Conservation (phyloP, 345 rosid genomes). For the Draba incana region DNA sequence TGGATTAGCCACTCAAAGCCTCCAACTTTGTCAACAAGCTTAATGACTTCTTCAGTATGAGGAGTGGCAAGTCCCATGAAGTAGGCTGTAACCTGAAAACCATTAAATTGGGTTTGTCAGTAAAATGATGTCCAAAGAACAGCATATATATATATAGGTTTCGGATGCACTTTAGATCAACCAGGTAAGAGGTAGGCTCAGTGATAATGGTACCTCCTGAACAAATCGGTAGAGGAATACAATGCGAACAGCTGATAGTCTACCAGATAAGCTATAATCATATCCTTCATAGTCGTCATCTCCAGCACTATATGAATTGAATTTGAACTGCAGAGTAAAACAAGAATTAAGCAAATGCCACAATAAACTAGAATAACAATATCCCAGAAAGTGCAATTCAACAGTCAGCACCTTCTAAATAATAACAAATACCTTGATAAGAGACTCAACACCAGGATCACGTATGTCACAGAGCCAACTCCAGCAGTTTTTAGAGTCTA, state of each 20-base stretch:
- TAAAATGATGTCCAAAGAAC: conserved; percentile 24
- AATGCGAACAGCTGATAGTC: conserved; percentile 93
- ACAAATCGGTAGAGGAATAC: conserved; percentile 93
- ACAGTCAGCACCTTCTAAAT: not conserved
- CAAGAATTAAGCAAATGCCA: conserved; percentile 25
- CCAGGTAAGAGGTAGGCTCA: conserved; percentile 24
- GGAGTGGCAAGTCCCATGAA: conserved; percentile 98
- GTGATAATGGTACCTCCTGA: conserved; percentile 70
- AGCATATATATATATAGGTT: conserved; percentile 10
- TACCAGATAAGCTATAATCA: conserved; percentile 85
- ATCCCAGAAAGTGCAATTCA: conserved; percentile 17
- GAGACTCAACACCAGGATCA: conserved; percentile 91
- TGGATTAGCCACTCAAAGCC: conserved; percentile 97
- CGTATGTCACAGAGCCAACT: conserved; percentile 99
- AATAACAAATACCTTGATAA: conserved; percentile 66
- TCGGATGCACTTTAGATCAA: conserved; percentile 4
- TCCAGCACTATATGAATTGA: conserved; percentile 80
- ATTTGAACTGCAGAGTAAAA: conserved; percentile 75
- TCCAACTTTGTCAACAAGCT: conserved; percentile 97
- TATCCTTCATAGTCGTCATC: conserved; percentile 98
- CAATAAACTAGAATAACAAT: conserved; percentile 28
- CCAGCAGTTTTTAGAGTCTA: conserved; percentile 74
- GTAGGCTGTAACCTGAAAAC: conserved; percentile 77
- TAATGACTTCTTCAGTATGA: conserved; percentile 88
- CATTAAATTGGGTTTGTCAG: conserved; percentile 33